These are phyloP conservation scores for Periconia sp. DNA, from an alignment of 2,329 filamentous ascomycete species.

Conservation along the genomic window DNA sequence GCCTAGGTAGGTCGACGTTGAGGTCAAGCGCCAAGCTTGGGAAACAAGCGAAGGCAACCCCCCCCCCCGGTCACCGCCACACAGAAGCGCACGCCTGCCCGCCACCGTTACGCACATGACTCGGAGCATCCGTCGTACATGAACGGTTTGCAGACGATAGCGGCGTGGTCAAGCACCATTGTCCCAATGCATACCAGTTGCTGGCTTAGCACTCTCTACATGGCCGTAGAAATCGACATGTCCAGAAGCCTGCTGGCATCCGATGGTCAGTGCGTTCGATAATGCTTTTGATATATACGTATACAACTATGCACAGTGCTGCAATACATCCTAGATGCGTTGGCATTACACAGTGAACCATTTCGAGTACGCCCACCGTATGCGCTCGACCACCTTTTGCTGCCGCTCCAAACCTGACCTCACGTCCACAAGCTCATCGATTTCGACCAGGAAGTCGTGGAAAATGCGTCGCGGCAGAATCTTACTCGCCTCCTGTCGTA, in stretches of 20 bases:
- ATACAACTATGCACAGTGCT: no score
- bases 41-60: constrained; percentile 7
- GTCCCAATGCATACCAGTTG: no score
- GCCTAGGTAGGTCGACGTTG: constrained; percentile 20
- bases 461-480: constrained; percentile 77
- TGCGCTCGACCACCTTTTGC: constrained; percentile 77
- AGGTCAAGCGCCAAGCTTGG: constrained; percentile 19
- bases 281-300: no score
- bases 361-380: constrained; percentile 87
- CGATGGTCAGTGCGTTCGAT: no score
- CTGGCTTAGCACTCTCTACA: no score
- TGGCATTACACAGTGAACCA: constrained; percentile 63
- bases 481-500: constrained; percentile 71
- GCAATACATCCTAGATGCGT: not conserved
- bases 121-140: no score
- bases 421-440: constrained; percentile 84
- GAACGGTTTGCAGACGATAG: no score
- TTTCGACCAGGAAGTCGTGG: constrained; percentile 86
- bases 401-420: constrained; percentile 78
- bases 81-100: not conserved
- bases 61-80: constrained; percentile 5
- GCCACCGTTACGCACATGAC: no score
- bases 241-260: no score
- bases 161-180: no score
- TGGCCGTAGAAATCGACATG: no score